Conservation (phyloP, 1,284 basidiomycete species). For the Erythrobasidium hasegawianum region DNA sequence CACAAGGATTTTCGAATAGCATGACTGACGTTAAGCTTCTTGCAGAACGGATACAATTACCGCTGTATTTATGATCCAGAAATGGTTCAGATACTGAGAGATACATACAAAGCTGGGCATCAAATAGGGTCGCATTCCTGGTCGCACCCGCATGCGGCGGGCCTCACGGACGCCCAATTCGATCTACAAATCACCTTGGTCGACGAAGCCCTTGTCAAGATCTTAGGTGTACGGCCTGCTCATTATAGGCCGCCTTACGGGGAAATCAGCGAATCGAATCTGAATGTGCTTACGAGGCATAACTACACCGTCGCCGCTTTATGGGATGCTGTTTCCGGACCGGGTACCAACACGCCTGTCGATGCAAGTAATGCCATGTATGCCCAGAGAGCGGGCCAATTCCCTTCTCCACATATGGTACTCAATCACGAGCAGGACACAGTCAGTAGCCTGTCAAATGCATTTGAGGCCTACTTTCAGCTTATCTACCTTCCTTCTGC, state of each 20-base stretch:
- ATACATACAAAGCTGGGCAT: constrained; percentile 44
- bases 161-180: constrained; percentile 18
- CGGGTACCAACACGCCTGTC: constrained; percentile 18
- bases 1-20: too few species aligned
- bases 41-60: constrained; percentile 12
- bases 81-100: constrained; percentile 38
- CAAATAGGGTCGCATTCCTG: constrained; percentile 44
- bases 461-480: background rate
- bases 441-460: background rate
- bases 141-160: constrained; percentile 30
- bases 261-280: constrained; percentile 26
- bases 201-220: constrained; percentile 44
- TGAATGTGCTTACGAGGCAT: constrained; percentile 39
- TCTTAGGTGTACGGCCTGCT: constrained; percentile 45
- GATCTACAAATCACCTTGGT: constrained; percentile 19
- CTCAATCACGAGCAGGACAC: constrained; percentile 33
- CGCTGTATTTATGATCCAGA: constrained; percentile 45
- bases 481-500: background rate
- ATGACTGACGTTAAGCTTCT: background rate
- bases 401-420: constrained; percentile 28
- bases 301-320: constrained; percentile 41
- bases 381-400: constrained; percentile 9
- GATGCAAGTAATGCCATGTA: constrained; percentile 18
- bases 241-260: constrained; percentile 44
- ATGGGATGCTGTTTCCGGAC: constrained; percentile 29